These are phyloP conservation scores for Ophiocordyceps unilateralis DNA, from an alignment of 2,329 filamentous ascomycete species.

Conservation along the genomic window DNA sequence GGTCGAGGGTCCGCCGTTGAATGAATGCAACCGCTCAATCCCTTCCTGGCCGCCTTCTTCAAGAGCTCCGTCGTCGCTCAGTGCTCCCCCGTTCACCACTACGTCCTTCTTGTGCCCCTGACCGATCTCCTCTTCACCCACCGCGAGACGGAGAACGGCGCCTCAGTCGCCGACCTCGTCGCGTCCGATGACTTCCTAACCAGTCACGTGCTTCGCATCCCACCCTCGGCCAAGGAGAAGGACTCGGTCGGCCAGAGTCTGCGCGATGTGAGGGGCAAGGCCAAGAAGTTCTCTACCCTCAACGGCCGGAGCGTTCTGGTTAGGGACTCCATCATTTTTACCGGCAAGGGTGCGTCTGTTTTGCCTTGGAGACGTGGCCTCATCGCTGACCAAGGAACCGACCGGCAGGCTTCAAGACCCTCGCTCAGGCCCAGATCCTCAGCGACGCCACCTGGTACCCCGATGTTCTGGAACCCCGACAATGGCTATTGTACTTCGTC, in stretches of 20 bases:
- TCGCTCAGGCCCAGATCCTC: conserved; percentile 78
- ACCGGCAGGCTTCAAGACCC: conserved; percentile 68
- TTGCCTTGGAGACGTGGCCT: too few relatives aligned
- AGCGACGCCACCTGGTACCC: conserved; percentile 77
- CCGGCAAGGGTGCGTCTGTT: conserved; percentile 66
- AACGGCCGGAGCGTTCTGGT: conserved; percentile 89
- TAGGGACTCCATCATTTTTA: conserved; percentile 85
- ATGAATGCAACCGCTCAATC: conserved; percentile 93
- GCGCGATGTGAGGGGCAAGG: conserved; percentile 79
- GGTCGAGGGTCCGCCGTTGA: conserved; percentile 12
- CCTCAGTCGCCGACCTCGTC: conserved; percentile 62
- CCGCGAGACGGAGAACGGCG: conserved; percentile 73
- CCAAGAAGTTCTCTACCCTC: conserved; percentile 81
- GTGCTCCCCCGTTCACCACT: conserved; percentile 80
- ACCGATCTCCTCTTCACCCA: conserved; percentile 81
- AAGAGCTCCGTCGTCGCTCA: conserved; percentile 82
- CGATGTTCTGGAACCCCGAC: conserved; percentile 72
- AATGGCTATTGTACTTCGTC: conserved; percentile 96
- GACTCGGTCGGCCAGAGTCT: conserved; percentile 48
- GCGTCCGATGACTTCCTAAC: conserved; percentile 86
- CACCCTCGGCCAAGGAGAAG: conserved; percentile 41
- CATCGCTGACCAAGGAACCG: not conserved
- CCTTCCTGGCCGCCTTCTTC: conserved; percentile 97
- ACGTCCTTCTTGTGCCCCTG: conserved; percentile 83
- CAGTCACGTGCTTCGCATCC: conserved; percentile 88